Evolutionary conservation across 2,329 filamentous ascomycete genomes (phyloP), one percentile per base, ranked within the genome.

Genomic region (Fusarium tjaetaba): DNA sequence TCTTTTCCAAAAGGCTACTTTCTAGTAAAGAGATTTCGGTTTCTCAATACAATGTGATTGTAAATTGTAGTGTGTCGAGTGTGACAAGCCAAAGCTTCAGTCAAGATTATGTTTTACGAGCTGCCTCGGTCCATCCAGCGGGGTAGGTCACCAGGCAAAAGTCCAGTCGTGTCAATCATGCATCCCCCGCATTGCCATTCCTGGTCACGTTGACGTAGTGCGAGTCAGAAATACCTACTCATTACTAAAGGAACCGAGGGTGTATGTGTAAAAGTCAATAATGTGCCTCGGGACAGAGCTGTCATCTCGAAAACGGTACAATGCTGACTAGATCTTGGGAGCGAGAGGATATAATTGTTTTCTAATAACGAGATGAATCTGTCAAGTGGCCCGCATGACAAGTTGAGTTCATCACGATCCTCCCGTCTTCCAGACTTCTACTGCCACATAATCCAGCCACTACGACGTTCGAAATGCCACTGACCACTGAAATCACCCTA

Each of bases 381-480:
- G 1, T 7, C 2, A 4, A 9, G 20, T 48, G 9, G 7, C 7
- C 4, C 16, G 15, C 3, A n/a, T 18, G 7, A 36, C 16, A 18
- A 4, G 34, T 36, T 16, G 15, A 16, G 0, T 36, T 1, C 15
- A 16, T 36, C 34, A 16, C 20, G 2, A 13, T 4, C 20, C 0
- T 30, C 4, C 11, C 1, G 0, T 49, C n/a, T 13, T 18, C 2
- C 7, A 32, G 16, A 4, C 5, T 0, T 13, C 10, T 32, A 2
- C 7, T 6, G 7, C 28, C 10, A 1, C 10, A 13, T n/a, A n/a
- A 9, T n/a, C 10, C 28, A n/a, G 3, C 10, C 10, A 4, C 3
- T n/a, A 4, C 14, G 1, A 16, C 1, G n/a, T 1, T 2, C 20
- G 9, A 6, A n/a, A 49, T 49, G 46, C 15, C 15, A n/a, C 11